Conservation (phyloP, 2,329 filamentous ascomycete genomes). For the Diaporthe eres region DNA sequence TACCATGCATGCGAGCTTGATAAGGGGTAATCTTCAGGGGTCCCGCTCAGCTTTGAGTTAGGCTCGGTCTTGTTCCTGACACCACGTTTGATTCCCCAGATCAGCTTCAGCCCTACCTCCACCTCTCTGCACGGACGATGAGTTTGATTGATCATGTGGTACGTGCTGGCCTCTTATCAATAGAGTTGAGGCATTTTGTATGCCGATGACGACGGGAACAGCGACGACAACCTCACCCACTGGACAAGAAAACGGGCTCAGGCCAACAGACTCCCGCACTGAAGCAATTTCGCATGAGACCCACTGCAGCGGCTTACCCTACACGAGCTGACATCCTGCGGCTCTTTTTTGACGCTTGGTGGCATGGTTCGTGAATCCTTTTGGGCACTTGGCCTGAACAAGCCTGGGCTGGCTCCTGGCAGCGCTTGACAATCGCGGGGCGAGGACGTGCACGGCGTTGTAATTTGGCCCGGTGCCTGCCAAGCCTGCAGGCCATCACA, state of each 20-base stretch:
- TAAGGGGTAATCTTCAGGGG: slow-evolving; percentile 27
- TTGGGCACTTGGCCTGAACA: slow-evolving; percentile 16
- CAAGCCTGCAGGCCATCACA: slow-evolving; percentile 19
- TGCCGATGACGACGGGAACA: not conserved
- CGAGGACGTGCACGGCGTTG: not conserved
- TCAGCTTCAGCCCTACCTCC: slow-evolving; percentile 22
- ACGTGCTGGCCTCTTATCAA: not conserved
- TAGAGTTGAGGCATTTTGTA: not conserved
- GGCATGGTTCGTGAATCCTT: slow-evolving; percentile 1
- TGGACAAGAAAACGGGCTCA: not conserved
- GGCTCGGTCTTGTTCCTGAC: slow-evolving; percentile 23
- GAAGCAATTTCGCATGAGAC: not conserved
- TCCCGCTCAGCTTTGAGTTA: slow-evolving; percentile 20
- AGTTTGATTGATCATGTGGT: not conserved
- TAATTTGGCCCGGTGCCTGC: slow-evolving; percentile 13
- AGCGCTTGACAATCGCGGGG: slow-evolving; percentile 2
- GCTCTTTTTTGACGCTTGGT: slow-evolving; percentile 20
- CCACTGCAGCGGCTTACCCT: slow-evolving; percentile 4
- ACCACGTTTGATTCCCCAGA: slow-evolving; percentile 18
- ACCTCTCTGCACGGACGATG: slow-evolving; percentile 5
- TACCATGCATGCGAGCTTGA: not conserved
- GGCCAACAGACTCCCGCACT: not conserved
- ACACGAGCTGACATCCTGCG: slow-evolving; percentile 26
- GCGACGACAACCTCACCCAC: not conserved
- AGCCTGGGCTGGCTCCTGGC: slow-evolving; percentile 26